Conservation (phyloP, 2,329 filamentous ascomycete genomes). For the Cladosporium colombiae region DNA sequence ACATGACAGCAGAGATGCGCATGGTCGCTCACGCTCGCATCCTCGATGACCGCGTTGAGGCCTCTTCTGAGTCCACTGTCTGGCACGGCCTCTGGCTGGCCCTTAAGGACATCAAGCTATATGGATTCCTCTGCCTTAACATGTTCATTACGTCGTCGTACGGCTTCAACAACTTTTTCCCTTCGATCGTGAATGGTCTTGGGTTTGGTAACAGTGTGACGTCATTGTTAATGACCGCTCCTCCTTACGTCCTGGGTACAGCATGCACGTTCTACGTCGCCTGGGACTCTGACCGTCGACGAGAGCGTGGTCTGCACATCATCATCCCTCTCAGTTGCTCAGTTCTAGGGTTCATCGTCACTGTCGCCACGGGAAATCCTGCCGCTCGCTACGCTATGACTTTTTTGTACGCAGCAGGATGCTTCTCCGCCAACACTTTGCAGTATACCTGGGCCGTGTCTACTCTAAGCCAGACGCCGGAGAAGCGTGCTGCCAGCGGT, state of each 20-base stretch:
- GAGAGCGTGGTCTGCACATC: conserved; percentile 42
- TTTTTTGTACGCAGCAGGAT: conserved; percentile 39
- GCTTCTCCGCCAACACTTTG: conserved; percentile 39
- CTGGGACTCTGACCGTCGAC: conserved; percentile 41
- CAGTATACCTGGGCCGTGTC: conserved; percentile 41
- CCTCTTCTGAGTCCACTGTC: conserved; percentile 45
- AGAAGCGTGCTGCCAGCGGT: conserved; percentile 50
- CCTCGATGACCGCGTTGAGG: conserved; percentile 49
- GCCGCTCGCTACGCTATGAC: conserved; percentile 32
- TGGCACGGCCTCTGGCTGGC: conserved; percentile 19
- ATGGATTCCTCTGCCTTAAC: conserved; percentile 7
- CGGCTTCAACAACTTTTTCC: conserved; percentile 20
- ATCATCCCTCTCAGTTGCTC: conserved; percentile 1
- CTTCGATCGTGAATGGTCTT: conserved; percentile 29
- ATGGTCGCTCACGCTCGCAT: conserved; percentile 23
- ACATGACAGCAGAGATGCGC: conserved; percentile 49
- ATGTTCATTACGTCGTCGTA: background rate
- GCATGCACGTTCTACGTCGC: conserved; percentile 35
- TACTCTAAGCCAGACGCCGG: conserved; percentile 40
- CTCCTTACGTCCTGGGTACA: conserved; percentile 27
- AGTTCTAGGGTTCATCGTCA: conserved; percentile 15
- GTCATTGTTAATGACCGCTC: conserved; percentile 40
- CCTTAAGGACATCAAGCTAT: conserved; percentile 15
- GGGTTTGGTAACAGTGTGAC: conserved; percentile 37
- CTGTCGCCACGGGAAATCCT: conserved; percentile 10